Evolutionary conservation across 2,329 filamentous ascomycete genomes (phyloP).

Genomic region (Thelonectria olida): DNA sequence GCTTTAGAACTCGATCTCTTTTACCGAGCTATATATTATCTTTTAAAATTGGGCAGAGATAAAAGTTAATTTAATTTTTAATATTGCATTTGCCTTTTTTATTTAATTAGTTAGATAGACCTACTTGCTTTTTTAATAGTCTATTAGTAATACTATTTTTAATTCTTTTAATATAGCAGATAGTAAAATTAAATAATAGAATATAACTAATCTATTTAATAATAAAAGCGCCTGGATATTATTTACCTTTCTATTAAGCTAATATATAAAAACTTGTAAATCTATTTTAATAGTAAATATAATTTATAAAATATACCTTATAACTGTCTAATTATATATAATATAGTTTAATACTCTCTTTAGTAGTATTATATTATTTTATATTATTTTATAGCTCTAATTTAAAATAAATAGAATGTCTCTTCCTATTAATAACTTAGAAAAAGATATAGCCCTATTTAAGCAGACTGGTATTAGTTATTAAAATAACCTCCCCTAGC

Average conservation of each 20-base stretch:
- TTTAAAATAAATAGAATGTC: background rate
- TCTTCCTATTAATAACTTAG: background rate
- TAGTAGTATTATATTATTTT: background rate
- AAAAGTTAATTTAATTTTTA: background rate
- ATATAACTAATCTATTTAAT: constrained; percentile 1
- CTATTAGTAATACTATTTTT: background rate
- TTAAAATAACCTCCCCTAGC: background rate
- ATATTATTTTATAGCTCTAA: background rate
- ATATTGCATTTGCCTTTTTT: background rate
- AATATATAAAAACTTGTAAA: background rate
- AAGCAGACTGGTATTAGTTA: background rate
- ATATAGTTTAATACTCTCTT: background rate
- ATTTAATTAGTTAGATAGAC: background rate
- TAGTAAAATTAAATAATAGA: background rate
- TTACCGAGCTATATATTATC: background rate
- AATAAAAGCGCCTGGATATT: background rate
- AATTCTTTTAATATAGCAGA: background rate
- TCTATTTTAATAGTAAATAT: background rate
- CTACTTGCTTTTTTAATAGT: background rate
- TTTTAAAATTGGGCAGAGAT: background rate
- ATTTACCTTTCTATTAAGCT: background rate
- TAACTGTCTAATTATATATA: background rate
- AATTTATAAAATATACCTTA: background rate
- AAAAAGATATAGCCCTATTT: background rate
- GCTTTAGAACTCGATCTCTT: too few species aligned